A percentile compares a stretch with the other conserved stretches of the same genome.
These are phyloP conservation scores for Salinomyces thailandicus DNA, from an alignment of 2,329 filamentous ascomycete genomes.

Conservation along the genomic window DNA sequence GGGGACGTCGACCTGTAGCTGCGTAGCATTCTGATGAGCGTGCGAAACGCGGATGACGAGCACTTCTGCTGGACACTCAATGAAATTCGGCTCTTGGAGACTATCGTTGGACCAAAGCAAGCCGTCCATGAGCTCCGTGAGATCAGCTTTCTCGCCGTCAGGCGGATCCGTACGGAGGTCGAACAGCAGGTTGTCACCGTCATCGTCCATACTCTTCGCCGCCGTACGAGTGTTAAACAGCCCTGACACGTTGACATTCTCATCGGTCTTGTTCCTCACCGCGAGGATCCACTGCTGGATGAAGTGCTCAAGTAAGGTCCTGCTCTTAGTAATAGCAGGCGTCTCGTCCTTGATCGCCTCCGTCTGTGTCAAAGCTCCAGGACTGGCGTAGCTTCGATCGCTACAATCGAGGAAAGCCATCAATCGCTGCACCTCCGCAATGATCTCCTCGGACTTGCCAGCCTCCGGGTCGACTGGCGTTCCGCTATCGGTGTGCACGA, in stretches of 20 bases:
- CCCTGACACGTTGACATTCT: constrained; percentile 6
- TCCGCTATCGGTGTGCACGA: constrained; percentile 33
- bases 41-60: constrained; percentile 41
- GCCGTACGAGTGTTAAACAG: constrained; percentile 21
- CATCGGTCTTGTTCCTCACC: constrained; percentile 6
- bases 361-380: constrained; percentile 35
- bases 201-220: constrained; percentile 9
- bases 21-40: constrained; percentile 21
- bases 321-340: constrained; percentile 1
- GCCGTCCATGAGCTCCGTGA: constrained; percentile 21
- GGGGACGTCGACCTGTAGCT: constrained; percentile 42
- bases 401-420: constrained; percentile 52
- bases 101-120: constrained; percentile 22
- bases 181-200: background rate
- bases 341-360: constrained; percentile 13
- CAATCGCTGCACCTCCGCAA: constrained; percentile 49
- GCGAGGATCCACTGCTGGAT: constrained; percentile 17
- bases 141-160: constrained; percentile 10
- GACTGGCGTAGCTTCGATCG: constrained; percentile 48
- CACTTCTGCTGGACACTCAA: constrained; percentile 43
- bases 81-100: constrained; percentile 19
- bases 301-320: constrained; percentile 13
- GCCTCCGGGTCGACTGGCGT: constrained; percentile 18
- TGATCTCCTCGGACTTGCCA: constrained; percentile 35
- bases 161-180: constrained; percentile 10